phyloP scores from a whole-genome alignment of 805 yeast genomes.

The Sugiyamaella boreocaroliniensis region DNA sequence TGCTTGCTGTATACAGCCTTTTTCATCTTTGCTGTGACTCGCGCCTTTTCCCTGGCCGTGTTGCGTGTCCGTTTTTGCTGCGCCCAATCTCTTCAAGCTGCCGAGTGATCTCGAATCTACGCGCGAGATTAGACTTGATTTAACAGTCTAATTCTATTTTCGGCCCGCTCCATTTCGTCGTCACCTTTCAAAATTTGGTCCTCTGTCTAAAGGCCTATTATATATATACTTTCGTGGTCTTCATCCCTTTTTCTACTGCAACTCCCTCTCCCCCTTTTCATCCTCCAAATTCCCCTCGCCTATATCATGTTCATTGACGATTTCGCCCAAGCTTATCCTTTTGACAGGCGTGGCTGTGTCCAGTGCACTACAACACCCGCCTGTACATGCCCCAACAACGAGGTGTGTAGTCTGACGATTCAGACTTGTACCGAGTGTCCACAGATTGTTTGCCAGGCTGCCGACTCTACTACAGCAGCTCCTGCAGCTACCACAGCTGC shows the following conservation, averaged over 20 bases:
- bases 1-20: too few relatives aligned
- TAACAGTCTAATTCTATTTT: too few relatives aligned
- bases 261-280: not conserved
- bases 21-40: not conserved
- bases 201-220: too few relatives aligned
- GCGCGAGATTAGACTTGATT: not conserved
- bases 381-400: slow-evolving; percentile 46
- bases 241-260: not conserved
- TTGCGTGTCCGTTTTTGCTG: not conserved
- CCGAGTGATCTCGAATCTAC: not conserved
- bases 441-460: slow-evolving; percentile 41
- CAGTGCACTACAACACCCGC: slow-evolving; percentile 31
- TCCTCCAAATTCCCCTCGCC: not conserved
- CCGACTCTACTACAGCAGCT: slow-evolving; percentile 15
- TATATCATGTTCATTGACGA: not conserved
- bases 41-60: not conserved
- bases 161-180: too few relatives aligned
- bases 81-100: not conserved
- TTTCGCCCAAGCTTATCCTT: not conserved
- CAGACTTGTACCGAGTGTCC: slow-evolving; percentile 58
- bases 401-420: slow-evolving; percentile 49
- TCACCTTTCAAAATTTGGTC: too few relatives aligned
- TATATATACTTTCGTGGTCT: not conserved
- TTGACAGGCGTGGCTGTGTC: slow-evolving; percentile 25
- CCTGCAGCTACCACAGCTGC: slow-evolving; percentile 11